Conservation (phyloP, 495 filamentous ascomycete genomes). For the Penicillium cinerascens region DNA sequence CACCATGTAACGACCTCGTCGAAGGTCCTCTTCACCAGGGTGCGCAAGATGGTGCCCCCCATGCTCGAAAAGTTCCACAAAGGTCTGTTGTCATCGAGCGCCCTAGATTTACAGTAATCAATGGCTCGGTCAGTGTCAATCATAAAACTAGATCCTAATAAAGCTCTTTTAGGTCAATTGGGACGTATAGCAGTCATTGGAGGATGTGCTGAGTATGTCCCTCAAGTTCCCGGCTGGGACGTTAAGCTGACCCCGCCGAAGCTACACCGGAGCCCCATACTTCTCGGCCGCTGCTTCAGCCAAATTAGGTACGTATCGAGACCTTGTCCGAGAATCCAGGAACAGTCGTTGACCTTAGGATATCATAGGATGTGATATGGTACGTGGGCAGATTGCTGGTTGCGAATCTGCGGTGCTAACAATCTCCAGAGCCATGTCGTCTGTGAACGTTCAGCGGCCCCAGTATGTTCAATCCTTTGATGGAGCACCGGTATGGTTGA, state of each 20-base stretch:
- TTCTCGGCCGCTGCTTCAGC: conserved; percentile 98
- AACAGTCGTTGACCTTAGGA: background rate
- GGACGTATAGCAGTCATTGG: conserved; percentile 93
- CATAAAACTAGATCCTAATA: background rate
- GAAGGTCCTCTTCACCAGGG: conserved; percentile 74
- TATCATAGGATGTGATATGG: conserved; percentile 70
- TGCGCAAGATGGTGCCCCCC: conserved; percentile 88
- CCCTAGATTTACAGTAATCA: background rate
- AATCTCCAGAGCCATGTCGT: conserved; percentile 81
- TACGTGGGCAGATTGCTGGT: conserved; percentile 24
- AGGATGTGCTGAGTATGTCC: conserved; percentile 74
- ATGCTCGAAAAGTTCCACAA: conserved; percentile 97
- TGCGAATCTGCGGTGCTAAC: conserved; percentile 3
- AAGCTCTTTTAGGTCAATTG: conserved; percentile 66
- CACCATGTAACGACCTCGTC: conserved; percentile 55
- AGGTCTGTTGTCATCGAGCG: conserved; percentile 49
- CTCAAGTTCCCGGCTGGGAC: background rate
- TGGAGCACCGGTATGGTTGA: conserved; percentile 36
- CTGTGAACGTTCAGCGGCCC: conserved; percentile 82
- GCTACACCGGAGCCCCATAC: conserved; percentile 94
- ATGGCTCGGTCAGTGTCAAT: background rate
- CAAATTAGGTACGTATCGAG: conserved; percentile 51
- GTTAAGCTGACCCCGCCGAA: conserved; percentile 26
- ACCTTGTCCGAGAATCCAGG: background rate
- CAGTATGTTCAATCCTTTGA: conserved; percentile 26